These are phyloP conservation scores for Avena insularis DNA, from an alignment of 176 grass and related monocot species.

Conservation along the genomic window DNA sequence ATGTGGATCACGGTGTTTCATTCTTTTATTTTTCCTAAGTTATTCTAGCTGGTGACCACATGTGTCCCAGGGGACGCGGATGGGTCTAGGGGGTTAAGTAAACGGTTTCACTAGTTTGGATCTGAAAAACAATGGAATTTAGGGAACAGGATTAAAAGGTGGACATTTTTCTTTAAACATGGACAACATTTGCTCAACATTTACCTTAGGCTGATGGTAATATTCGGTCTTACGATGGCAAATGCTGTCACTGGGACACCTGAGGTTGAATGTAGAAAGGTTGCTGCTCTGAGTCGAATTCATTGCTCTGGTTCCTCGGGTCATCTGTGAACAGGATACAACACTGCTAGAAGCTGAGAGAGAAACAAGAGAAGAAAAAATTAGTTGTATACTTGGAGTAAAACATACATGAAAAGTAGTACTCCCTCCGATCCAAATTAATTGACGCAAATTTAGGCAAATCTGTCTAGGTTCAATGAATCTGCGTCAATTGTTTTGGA, in stretches of 20 bases:
- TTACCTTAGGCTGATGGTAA: background rate
- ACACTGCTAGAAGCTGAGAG: background rate
- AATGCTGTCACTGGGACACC: background rate
- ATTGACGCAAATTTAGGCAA: too few species aligned
- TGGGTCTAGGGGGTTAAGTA: conserved; percentile 1
- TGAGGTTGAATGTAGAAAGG: background rate
- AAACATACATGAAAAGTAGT: background rate
- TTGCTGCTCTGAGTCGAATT: conserved; percentile 18
- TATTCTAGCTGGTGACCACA: conserved; percentile 2
- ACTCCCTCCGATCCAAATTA: too few species aligned
- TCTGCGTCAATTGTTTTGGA: too few species aligned
- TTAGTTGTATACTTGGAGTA: conserved; percentile 23
- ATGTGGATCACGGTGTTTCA: background rate
- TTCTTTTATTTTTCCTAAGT: background rate
- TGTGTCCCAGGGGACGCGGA: background rate
- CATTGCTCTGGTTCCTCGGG: background rate
- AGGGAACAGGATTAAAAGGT: conserved; percentile 43
- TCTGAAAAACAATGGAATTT: conserved; percentile 53
- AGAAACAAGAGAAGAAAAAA: conserved; percentile 27
- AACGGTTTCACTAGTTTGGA: background rate
- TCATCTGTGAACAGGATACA: conserved; percentile 27
- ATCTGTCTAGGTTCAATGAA: too few species aligned
- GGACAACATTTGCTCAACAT: conserved; percentile 32
- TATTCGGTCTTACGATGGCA: background rate
- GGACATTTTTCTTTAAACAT: background rate